Percentiles rank a stretch among this genome's conserved stretches.
phyloP scores from a whole-genome alignment of 2,329 filamentous ascomycete genomes.

The Endoconidiophora polonica region DNA sequence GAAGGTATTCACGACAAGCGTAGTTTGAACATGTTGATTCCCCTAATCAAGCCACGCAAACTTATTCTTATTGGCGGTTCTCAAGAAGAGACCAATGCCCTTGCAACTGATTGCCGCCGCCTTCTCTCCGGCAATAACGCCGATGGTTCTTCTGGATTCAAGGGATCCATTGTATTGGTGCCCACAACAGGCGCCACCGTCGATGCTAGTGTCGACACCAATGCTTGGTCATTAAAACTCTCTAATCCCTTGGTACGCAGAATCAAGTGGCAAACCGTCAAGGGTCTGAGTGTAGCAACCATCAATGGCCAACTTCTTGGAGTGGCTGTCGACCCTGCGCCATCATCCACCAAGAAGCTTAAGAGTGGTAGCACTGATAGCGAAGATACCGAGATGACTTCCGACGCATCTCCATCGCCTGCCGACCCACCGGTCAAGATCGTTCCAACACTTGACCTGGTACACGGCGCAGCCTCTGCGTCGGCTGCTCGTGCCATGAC shows the following conservation, averaged over 20 bases:
- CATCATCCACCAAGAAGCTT: constrained; percentile 9
- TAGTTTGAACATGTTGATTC: constrained; percentile 85
- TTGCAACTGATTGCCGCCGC: constrained; percentile 67
- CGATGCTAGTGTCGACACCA: constrained; percentile 91
- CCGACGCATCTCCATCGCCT: constrained; percentile 12
- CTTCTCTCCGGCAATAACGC: constrained; percentile 36
- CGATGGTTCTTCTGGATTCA: constrained; percentile 15
- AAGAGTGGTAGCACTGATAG: constrained; percentile 13
- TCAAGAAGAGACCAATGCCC: constrained; percentile 56
- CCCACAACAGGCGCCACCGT: constrained; percentile 57
- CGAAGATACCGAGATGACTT: constrained; percentile 11
- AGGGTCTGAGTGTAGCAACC: constrained; percentile 80
- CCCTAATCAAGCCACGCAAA: constrained; percentile 84
- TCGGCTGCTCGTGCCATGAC: constrained; percentile 43
- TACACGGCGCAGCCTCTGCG: constrained; percentile 53
- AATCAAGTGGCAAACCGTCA: constrained; percentile 87
- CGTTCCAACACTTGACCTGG: constrained; percentile 35
- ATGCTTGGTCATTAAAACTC: constrained; percentile 89
- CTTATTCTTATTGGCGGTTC: constrained; percentile 79
- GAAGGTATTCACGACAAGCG: constrained; percentile 84
- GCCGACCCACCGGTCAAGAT: constrained; percentile 16
- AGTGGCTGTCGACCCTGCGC: constrained; percentile 18
- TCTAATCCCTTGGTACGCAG: constrained; percentile 71
- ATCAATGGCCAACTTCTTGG: constrained; percentile 54
- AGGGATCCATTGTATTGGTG: constrained; percentile 61